Evolutionary conservation across 2,329 filamentous ascomycete species (phyloP), one percentile per base, ranked within the genome.

Genomic region (Cladosporium sp.): DNA sequence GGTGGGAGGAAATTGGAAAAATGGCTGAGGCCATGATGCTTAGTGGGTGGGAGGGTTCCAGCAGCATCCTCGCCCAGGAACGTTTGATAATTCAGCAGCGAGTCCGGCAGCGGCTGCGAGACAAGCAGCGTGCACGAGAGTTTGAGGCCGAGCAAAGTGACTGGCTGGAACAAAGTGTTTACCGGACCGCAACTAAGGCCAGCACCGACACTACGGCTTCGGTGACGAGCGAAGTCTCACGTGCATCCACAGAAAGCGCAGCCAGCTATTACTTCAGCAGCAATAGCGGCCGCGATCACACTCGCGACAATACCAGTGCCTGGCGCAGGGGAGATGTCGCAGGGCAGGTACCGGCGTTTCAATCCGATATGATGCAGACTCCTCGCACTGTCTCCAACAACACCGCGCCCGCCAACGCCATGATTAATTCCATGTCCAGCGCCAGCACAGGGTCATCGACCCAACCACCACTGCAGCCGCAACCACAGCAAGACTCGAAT

Each of bases 201-300:
- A 56, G 23, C 18, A n/a, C 21, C 46, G 33, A 31, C 49, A 53
- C 28, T 23, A 53, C 46, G 8, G 40, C 58, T 29, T 28, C 29
- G 26, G 58, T 18, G 44, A 53, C 59, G 21, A 26, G 44, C 55
- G 55, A 57, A 33, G 31, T 40, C 21, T 63, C 61, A 21, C 61
- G 61, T 28, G 61, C 33, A 18, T 63, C 61, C 10, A 56, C 61
- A 26, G 61, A 63, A 52, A 63, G 61, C 50, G 61, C 61, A 26
- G 56, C 61, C 50, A 56, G 50, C 50, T 63, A 63, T 56, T 56
- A 63, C 31, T 63, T 63, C 61, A 56, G 50, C 61, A 56, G 61
- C 61, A 56, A 56, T 56, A 63, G 61, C 33, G 59, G 58, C 16
- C 40, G 21, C 29, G 28, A 26, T 50, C 40, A 50, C 40, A 61